Percentiles rank a stretch among this genome's conserved stretches.
Conservation (phyloP, 1,284 basidiomycete species). For the Hypsizygus ulmarius region DNA sequence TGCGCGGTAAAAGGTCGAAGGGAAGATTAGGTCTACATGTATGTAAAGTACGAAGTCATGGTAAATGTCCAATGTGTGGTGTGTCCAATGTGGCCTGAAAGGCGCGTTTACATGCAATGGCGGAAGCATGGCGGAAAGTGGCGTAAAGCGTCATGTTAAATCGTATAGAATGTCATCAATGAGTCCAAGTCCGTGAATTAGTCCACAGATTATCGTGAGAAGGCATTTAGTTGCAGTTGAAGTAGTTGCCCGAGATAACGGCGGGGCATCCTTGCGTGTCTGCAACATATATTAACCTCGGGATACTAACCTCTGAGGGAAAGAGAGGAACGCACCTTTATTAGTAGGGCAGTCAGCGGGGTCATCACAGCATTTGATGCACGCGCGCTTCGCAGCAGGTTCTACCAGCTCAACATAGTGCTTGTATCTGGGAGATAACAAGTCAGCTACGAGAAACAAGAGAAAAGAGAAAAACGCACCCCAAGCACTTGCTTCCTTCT, state of each 20-base stretch:
- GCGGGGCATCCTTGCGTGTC: slow-evolving; percentile 34
- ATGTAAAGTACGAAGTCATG: too few species aligned
- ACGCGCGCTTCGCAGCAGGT: slow-evolving; percentile 41
- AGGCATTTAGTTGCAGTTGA: slow-evolving; percentile 25
- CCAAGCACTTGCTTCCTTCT: slow-evolving; percentile 42
- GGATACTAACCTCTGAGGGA: background rate
- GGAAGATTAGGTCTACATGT: too few species aligned
- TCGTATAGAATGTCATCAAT: too few species aligned
- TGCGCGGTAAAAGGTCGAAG: too few species aligned
- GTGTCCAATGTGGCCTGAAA: too few species aligned
- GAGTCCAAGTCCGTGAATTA: too few species aligned
- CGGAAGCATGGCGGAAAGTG: too few species aligned
- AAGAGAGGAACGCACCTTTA: slow-evolving; percentile 30
- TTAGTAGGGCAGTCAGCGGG: slow-evolving; percentile 42
- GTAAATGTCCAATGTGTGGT: too few species aligned
- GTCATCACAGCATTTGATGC: slow-evolving; percentile 51
- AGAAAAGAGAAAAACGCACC: slow-evolving; percentile 28
- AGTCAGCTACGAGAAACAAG: slow-evolving; percentile 4
- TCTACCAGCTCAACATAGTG: slow-evolving; percentile 53
- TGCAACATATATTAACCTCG: slow-evolving; percentile 8
- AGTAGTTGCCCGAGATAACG: slow-evolving; percentile 38
- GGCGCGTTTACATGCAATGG: too few species aligned
- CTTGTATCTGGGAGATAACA: slow-evolving; percentile 35
- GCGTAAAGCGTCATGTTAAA: too few species aligned
- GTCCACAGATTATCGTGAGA: too few species aligned